phyloP scores from a whole-genome alignment of 345 rosid species.

The Draba incana region DNA sequence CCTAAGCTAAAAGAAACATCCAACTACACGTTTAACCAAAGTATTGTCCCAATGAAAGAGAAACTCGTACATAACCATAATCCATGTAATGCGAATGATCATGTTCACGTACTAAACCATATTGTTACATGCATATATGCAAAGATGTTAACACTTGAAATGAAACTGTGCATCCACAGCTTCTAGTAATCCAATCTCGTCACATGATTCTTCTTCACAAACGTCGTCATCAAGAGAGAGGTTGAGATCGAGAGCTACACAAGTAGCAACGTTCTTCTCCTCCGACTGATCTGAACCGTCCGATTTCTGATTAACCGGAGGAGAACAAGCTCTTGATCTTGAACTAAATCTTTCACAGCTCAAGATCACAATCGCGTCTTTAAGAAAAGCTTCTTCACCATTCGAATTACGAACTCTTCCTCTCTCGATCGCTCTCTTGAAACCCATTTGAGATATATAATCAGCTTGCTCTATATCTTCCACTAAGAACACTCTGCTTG shows the following conservation, averaged over 20 bases:
- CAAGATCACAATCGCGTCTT: constrained; percentile 76
- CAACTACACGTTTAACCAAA: constrained; percentile 35
- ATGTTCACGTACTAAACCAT: constrained; percentile 12
- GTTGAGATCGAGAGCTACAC: constrained; percentile 71
- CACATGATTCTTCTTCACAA: constrained; percentile 49
- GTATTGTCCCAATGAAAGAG: constrained; percentile 34
- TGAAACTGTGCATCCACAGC: constrained; percentile 64
- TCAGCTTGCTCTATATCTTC: constrained; percentile 84
- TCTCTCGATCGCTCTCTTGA: constrained; percentile 73
- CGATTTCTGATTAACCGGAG: constrained; percentile 46
- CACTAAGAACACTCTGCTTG: constrained; percentile 73
- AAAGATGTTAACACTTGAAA: constrained; percentile 45
- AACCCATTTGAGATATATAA: constrained; percentile 58
- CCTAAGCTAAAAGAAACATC: constrained; percentile 26
- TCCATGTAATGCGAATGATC: constrained; percentile 20
- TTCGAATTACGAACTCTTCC: constrained; percentile 52
- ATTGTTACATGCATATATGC: constrained; percentile 26
- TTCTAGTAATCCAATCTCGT: constrained; percentile 72
- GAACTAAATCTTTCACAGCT: constrained; percentile 76
- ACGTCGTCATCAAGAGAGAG: constrained; percentile 60
- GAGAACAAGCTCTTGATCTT: constrained; percentile 75
- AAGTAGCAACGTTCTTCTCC: constrained; percentile 44
- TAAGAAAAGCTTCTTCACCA: constrained; percentile 57
- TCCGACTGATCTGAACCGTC: constrained; percentile 43
- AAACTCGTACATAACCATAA: constrained; percentile 10